A percentile compares a stretch with the other conserved stretches of the same genome.
Conservation (phyloP, 1,139 yeast genomes). For the Hyphopichia fennica region DNA sequence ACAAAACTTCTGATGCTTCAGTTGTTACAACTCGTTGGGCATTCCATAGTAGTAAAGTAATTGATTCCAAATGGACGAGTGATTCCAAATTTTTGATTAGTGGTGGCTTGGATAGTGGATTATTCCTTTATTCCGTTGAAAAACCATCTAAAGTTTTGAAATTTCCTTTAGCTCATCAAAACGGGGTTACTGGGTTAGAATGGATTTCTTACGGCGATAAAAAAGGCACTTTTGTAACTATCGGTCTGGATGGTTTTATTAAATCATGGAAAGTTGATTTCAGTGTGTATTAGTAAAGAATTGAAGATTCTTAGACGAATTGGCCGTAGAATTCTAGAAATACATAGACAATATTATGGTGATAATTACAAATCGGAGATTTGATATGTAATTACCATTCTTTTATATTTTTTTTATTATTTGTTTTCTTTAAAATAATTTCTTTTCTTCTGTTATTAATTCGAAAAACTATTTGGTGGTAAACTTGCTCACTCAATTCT, state of each 20-base stretch:
- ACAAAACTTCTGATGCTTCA: slow-evolving; percentile 52
- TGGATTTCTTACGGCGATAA: slow-evolving; percentile 55
- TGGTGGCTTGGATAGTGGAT: slow-evolving; percentile 81
- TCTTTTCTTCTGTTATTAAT: no score
- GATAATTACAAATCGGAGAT: no score
- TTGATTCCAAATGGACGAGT: slow-evolving; percentile 73
- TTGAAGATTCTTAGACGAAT: no score
- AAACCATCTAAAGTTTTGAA: slow-evolving; percentile 78
- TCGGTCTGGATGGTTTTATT: slow-evolving; percentile 81
- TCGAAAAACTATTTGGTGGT: no score
- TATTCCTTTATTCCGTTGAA: slow-evolving; percentile 75
- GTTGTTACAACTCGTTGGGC: slow-evolving; percentile 92
- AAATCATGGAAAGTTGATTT: slow-evolving; percentile 67
- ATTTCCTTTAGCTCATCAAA: slow-evolving; percentile 79
- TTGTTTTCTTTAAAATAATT: no score
- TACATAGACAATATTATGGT: no score
- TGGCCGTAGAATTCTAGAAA: no score
- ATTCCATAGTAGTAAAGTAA: slow-evolving; percentile 83
- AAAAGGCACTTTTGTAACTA: slow-evolving; percentile 51
- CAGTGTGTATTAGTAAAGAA: slow-evolving; percentile 16
- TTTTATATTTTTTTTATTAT: no score
- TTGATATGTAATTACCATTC: no score
- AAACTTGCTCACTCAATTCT: no score
- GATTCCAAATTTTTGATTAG: slow-evolving; percentile 74
- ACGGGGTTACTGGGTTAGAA: slow-evolving; percentile 72